These are phyloP conservation scores for Pseudocercospora vitis DNA, from an alignment of 2,329 filamentous ascomycete species.

Conservation along the genomic window DNA sequence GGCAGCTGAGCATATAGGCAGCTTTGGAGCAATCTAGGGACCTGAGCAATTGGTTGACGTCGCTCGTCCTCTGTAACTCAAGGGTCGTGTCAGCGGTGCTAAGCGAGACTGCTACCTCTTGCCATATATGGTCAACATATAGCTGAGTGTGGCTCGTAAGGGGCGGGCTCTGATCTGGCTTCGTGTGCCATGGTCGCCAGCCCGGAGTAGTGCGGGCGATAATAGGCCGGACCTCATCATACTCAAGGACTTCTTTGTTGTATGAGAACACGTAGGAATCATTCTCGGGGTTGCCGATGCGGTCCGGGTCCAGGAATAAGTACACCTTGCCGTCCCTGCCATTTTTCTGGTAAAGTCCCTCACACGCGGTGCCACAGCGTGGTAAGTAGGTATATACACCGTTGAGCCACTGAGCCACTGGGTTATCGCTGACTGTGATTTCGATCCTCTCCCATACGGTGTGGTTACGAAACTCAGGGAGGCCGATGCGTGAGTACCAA, in stretches of 20 bases:
- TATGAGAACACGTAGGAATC: conserved; percentile 61
- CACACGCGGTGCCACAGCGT: conserved; percentile 58
- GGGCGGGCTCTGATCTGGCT: conserved; percentile 16
- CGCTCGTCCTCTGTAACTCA: not conserved
- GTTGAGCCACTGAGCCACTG: conserved; percentile 37
- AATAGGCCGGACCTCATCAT: conserved; percentile 48
- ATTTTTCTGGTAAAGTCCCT: conserved; percentile 54
- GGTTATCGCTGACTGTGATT: conserved; percentile 38
- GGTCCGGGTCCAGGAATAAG: conserved; percentile 59
- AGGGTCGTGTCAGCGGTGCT: not conserved
- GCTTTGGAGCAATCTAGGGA: conserved; percentile 8
- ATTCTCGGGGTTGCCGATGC: conserved; percentile 46
- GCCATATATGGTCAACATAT: conserved; percentile 14
- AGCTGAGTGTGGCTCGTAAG: conserved; percentile 1
- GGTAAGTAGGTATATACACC: conserved; percentile 55
- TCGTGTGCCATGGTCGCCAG: conserved; percentile 44
- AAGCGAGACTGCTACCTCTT: not conserved
- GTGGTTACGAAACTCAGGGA: conserved; percentile 43
- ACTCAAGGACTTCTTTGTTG: conserved; percentile 48
- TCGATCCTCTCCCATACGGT: conserved; percentile 48
- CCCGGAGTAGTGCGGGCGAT: conserved; percentile 49
- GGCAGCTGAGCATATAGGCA: conserved; percentile 8
- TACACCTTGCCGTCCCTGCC: conserved; percentile 44
- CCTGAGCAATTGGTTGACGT: not conserved
- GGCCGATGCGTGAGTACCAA: conserved; percentile 40